These are phyloP conservation scores for Helianthus annuus DNA, from an alignment of 129 eudicot genomes.

Conservation along the genomic window DNA sequence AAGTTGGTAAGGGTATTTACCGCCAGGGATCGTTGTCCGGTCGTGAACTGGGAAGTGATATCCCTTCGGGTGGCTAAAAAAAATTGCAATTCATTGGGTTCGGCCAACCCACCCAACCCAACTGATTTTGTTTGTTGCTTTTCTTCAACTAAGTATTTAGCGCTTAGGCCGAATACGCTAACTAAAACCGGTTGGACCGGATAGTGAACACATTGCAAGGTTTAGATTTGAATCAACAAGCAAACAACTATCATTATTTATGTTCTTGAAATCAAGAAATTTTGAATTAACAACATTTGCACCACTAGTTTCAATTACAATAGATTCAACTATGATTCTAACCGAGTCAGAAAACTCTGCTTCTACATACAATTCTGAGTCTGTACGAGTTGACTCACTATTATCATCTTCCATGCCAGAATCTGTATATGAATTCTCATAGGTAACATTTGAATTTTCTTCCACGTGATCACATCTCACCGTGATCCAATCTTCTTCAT, in stretches of 20 bases:
- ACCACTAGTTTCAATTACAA: slow-evolving; percentile 22
- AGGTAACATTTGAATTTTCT: slow-evolving; percentile 13
- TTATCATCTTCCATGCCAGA: slow-evolving; percentile 23
- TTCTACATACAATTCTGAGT: slow-evolving; percentile 10
- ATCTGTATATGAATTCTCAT: background rate
- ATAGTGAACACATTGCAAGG: background rate
- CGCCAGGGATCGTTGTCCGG: no score
- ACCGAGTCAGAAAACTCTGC: slow-evolving; percentile 24
- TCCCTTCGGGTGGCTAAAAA: no score
- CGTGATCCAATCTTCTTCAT: slow-evolving; percentile 61
- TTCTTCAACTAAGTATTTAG: background rate
- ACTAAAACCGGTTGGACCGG: background rate
- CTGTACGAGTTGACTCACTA: slow-evolving; percentile 21
- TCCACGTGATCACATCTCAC: slow-evolving; percentile 41
- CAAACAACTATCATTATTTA: slow-evolving; percentile 15
- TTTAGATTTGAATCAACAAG: slow-evolving; percentile 10
- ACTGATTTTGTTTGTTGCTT: no score
- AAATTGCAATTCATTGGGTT: no score
- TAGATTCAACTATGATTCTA: background rate
- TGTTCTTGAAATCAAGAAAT: slow-evolving; percentile 20
- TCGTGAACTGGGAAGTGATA: no score
- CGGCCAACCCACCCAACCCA: no score
- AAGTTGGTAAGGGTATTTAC: no score
- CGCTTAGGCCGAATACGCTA: no score
- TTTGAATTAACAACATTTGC: slow-evolving; percentile 23